phyloP scores from a whole-genome alignment of 2,329 filamentous ascomycete species.

The Fusarium hainanense region DNA sequence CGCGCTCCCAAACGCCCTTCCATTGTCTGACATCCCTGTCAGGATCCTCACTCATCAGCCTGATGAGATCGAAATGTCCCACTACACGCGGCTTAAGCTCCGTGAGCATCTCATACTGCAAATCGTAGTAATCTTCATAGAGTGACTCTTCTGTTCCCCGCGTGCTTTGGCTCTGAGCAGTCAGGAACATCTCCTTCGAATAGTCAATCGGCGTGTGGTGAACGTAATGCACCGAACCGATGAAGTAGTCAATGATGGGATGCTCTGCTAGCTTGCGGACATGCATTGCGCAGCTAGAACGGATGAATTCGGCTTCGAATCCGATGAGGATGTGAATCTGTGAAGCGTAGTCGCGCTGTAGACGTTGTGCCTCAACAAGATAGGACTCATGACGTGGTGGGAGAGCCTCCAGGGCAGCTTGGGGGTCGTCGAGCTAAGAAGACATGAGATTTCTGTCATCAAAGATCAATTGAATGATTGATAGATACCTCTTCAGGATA shows the following conservation, averaged over 20 bases:
- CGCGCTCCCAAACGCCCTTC: constrained; percentile 76
- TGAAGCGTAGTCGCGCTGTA: constrained; percentile 75
- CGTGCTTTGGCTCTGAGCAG: constrained; percentile 51
- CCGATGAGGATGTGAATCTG: constrained; percentile 85
- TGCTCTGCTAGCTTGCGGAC: constrained; percentile 70
- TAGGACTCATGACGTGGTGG: constrained; percentile 74
- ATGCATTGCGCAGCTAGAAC: constrained; percentile 68
- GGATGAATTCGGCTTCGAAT: constrained; percentile 95
- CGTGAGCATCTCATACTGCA: constrained; percentile 83
- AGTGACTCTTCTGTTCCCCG: constrained; percentile 73
- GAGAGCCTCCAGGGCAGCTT: constrained; percentile 61
- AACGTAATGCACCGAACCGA: constrained; percentile 93
- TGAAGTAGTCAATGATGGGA: constrained; percentile 83
- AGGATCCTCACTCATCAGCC: constrained; percentile 79
- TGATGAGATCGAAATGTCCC: constrained; percentile 93
- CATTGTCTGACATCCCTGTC: constrained; percentile 68
- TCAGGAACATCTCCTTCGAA: constrained; percentile 73
- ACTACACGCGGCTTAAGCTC: constrained; percentile 80
- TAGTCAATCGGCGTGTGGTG: constrained; percentile 91
- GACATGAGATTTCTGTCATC: constrained; percentile 10
- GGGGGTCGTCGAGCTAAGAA: constrained; percentile 60
- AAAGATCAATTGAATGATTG: background rate
- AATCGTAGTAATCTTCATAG: constrained; percentile 87
- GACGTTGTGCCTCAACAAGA: constrained; percentile 76
- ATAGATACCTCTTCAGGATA: constrained; percentile 86